A percentile compares a stretch with the other conserved stretches of the same genome.
phyloP scores from a whole-genome alignment of 2,329 filamentous ascomycete species.

The Piedraia hortae region DNA sequence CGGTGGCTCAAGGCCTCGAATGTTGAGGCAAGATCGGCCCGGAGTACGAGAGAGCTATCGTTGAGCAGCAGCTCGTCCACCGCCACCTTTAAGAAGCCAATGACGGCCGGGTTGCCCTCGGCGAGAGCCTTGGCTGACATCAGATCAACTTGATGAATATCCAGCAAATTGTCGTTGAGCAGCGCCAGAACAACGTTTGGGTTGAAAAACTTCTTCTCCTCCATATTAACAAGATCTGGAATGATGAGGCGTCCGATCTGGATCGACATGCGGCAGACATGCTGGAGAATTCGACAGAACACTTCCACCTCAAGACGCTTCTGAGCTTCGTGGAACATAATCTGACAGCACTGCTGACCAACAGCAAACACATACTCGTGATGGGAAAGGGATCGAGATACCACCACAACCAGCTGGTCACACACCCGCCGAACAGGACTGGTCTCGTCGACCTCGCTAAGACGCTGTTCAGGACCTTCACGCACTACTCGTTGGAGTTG shows the following conservation, averaged over 20 bases:
- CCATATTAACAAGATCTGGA: conserved; percentile 22
- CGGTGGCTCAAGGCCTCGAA: conserved; percentile 58
- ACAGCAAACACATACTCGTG: conserved; percentile 28
- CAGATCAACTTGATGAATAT: conserved; percentile 29
- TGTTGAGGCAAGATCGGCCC: conserved; percentile 63
- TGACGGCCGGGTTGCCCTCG: conserved; percentile 39
- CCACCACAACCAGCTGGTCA: conserved; percentile 25
- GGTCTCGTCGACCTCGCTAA: conserved; percentile 27
- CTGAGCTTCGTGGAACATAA: conserved; percentile 27
- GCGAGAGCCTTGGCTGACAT: conserved; percentile 47
- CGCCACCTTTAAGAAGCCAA: conserved; percentile 57
- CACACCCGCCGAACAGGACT: conserved; percentile 29
- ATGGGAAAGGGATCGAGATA: conserved; percentile 26
- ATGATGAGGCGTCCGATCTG: conserved; percentile 26
- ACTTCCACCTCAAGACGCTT: conserved; percentile 33
- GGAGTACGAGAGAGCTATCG: conserved; percentile 49
- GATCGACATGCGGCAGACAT: conserved; percentile 33
- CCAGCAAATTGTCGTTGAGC: conserved; percentile 30
- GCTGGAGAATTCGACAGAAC: conserved; percentile 30
- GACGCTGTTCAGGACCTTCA: conserved; percentile 28
- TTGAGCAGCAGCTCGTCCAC: conserved; percentile 54
- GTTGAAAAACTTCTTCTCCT: conserved; percentile 35
- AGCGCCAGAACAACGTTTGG: conserved; percentile 32
- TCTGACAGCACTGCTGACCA: conserved; percentile 18
- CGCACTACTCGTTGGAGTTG: conserved; percentile 29